Conservation (phyloP, 306 rosid species). For the Vachellia collinsii region DNA sequence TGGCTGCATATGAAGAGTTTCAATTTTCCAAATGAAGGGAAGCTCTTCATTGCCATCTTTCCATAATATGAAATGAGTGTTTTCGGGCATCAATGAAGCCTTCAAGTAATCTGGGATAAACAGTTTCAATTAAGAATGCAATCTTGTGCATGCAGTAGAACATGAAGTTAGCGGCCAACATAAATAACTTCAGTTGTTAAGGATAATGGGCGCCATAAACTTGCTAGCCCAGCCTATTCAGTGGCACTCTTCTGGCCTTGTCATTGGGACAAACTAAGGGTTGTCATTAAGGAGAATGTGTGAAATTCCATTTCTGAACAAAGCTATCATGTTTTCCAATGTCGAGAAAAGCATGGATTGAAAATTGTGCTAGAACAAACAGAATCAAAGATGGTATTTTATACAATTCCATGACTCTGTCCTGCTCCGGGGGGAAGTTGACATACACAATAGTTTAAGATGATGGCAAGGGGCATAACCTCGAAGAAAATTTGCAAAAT, state of each 20-base stretch:
- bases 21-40: slow-evolving; percentile 67
- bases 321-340: slow-evolving; percentile 67
- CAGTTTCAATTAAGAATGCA: slow-evolving; percentile 54
- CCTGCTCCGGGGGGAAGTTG: not conserved
- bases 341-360: slow-evolving; percentile 34
- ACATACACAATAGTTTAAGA: not conserved
- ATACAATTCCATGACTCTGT: not conserved
- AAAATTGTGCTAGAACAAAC: not conserved
- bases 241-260: not conserved
- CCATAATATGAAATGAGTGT: not conserved
- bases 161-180: slow-evolving; percentile 65
- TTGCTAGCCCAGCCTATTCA: not conserved
- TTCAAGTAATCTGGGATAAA: slow-evolving; percentile 58
- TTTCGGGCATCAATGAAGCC: slow-evolving; percentile 40
- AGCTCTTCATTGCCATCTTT: slow-evolving; percentile 42
- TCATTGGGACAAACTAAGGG: not conserved
- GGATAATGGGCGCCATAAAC: slow-evolving; percentile 62
- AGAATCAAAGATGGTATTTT: not conserved
- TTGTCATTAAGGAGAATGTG: too few species aligned
- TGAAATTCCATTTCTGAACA: slow-evolving; percentile 85
- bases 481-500: not conserved
- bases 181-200: slow-evolving; percentile 60
- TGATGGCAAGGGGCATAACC: not conserved
- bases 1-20: slow-evolving; percentile 67
- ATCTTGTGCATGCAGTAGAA: not conserved